Percentiles rank a stretch among this genome's conserved stretches.
These are phyloP conservation scores for Candida broadrunensis DNA, from an alignment of 805 yeast species.

Conservation along the genomic window DNA sequence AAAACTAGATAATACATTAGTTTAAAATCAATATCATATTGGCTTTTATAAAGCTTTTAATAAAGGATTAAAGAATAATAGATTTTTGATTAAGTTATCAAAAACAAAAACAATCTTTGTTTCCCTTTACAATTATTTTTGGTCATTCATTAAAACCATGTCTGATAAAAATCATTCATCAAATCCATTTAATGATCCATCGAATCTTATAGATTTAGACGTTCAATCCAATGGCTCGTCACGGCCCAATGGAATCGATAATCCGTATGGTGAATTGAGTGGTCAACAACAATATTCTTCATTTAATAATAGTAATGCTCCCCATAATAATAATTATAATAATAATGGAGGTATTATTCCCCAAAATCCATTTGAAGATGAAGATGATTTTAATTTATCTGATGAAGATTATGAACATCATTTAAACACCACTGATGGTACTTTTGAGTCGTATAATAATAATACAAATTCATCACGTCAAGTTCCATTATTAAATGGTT, in stretches of 20 bases:
- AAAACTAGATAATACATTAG: too few relatives aligned
- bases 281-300: slow-evolving; percentile 1
- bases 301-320: slow-evolving; percentile 2
- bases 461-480: slow-evolving; percentile 6
- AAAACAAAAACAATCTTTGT: too few relatives aligned
- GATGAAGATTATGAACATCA: slow-evolving; percentile 16
- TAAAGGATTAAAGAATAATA: too few relatives aligned
- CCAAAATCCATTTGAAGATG: slow-evolving; percentile 6
- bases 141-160: too few relatives aligned
- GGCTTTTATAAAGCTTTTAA: too few relatives aligned
- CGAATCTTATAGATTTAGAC: slow-evolving; percentile 33
- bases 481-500: slow-evolving; percentile 21
- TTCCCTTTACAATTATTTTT: too few relatives aligned
- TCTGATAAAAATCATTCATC: background rate
- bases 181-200: slow-evolving; percentile 18
- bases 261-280: slow-evolving; percentile 7
- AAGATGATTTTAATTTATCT: slow-evolving; percentile 30
- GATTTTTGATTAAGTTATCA: too few relatives aligned
- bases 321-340: slow-evolving; percentile 1
- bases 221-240: slow-evolving; percentile 10
- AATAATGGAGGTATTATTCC: background rate
- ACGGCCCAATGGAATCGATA: background rate
- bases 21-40: too few relatives aligned
- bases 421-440: background rate
- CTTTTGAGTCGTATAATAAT: background rate